Evolutionary conservation across 768 basidiomycete genomes (phyloP), one percentile per base, ranked within the genome.

Genomic region (Clavaria fumosa): DNA sequence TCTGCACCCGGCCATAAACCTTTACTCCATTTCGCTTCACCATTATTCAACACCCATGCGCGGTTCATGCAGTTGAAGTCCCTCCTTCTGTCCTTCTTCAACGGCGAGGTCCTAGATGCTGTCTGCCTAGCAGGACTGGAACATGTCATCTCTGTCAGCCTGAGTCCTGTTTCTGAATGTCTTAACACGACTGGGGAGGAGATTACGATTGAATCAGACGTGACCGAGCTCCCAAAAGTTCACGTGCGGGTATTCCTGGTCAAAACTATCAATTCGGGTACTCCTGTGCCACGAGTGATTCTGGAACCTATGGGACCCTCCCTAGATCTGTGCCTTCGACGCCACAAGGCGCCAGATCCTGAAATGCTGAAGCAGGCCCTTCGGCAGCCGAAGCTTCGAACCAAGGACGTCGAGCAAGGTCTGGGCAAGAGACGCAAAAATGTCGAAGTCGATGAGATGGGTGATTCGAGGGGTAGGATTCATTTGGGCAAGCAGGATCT

Each of bases 391-490:
- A 95, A 91, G 64, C 47, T 96, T 44, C 83, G 81, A 63, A 90
- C 93, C 65, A 69, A 67, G 42, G 84, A 90, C 23, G 60, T 93
- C 33, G 86, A 84, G 60, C 75, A 69, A 53, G 88, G 89, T 0
- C 51, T 88, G 7, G 88, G 85, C n/a, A 85, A 84, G 69, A 85
- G 83, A 68, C 72, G 68, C 58, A 91, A 89, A 73, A 99, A 99
- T 53, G 53, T 88, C 58, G 88, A 89, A 63, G 84, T 89, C 49
- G 93, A 99, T 63, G 88, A 85, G 57, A 95, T 97, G 93, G 95
- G 95, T 40, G 86, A 99, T 54, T 56, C 90, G 58, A 71, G 93
- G 49, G 95, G 91, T 31, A 68, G 75, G 41, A 72, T 99, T 20
- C 91, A 97, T 57, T 58, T 97, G 39, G 83, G 63, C 41, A 85